Evolutionary conservation across 331 rosid species (phyloP).

Genomic region (Acacia pycnantha): DNA sequence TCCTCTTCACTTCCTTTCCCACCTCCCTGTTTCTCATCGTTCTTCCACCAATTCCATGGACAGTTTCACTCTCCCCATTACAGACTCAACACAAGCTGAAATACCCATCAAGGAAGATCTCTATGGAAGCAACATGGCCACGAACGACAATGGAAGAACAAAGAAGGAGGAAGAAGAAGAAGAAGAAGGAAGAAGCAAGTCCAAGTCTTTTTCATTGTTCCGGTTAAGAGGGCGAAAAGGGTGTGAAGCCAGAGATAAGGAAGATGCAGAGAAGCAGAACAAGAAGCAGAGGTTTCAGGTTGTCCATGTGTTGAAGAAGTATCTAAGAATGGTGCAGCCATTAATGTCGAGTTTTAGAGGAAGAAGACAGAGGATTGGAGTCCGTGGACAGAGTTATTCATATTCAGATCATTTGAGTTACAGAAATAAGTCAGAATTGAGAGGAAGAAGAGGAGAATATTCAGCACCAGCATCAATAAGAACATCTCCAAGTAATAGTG

Average conservation of each 20-base stretch:
- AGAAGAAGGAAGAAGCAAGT: constrained; percentile 43
- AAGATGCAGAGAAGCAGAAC: constrained; percentile 40
- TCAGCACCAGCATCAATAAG: constrained; percentile 96
- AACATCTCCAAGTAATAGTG: constrained; percentile 84
- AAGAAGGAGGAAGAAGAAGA: constrained; percentile 5
- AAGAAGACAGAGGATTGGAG: constrained; percentile 49
- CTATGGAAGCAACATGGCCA: constrained; percentile 21
- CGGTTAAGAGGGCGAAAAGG: constrained; percentile 56
- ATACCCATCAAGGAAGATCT: constrained; percentile 31
- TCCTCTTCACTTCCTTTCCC: constrained; percentile 86
- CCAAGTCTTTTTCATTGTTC: constrained; percentile 64
- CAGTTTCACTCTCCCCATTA: constrained; percentile 72
- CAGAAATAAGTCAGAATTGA: constrained; percentile 45
- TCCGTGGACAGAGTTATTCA: constrained; percentile 53
- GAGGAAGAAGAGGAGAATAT: constrained; percentile 58
- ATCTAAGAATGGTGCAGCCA: constrained; percentile 69
- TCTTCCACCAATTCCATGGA: constrained; percentile 82
- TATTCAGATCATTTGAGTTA: constrained; percentile 69
- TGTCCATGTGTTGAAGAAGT: constrained; percentile 69
- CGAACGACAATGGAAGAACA: constrained; percentile 21
- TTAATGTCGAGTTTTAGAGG: constrained; percentile 49
- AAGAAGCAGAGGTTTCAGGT: constrained; percentile 56
- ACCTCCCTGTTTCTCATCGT: constrained; percentile 73
- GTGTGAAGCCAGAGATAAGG: constrained; percentile 39
- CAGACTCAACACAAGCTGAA: constrained; percentile 36